Base-by-base conservation (phyloP, 345 rosid genomes). In the Linum trigynum region DNA sequence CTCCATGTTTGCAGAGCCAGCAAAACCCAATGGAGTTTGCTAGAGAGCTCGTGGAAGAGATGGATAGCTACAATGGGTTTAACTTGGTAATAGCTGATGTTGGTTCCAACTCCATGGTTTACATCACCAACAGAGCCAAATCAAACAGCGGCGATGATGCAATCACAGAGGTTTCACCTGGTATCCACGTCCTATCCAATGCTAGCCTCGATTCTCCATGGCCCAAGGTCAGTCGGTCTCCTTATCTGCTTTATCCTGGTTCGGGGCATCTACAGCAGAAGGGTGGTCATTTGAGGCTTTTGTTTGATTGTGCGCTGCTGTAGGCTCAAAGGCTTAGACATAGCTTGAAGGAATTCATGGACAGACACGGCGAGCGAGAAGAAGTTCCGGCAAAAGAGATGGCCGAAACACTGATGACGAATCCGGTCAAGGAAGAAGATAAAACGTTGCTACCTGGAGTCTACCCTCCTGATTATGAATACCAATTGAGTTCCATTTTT, bases 121-220 rank as follows among this genome's bases (percentile, higher is more conserved):
- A 87, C 64, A n/a, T 89, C 67, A 85, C 95, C 61, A 92, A 92
- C 83, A 77, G 91, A 48, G 84, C 83, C 6, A 69, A 61, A 64
- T 64, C 65, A 39, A 76, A 50, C 35, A 39, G 75, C 60, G 16
- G 55, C 68, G 63, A 56, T 55, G 69, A 23, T 23, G 32, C 32
- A 23, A 23, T 84, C 65, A 72, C 75, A 39, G 82, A 78, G 67
- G 91, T 89, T 55, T 69, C 89, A 23, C 86, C 97, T 0, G 94
- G 92, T 64, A 80, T 87, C 72, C 97, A 86, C 71, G 87, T 90
- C 32, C 65, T 90, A 45, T 70, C 96, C 62, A 90, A 84, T 71
- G 89, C 89, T 62, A 82, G 77, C 77, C 84, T 90, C 57, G 87
- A 92, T 78, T 68, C 91, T 17, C 91, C 97, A 41, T 88, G 90